phyloP scores from a whole-genome alignment of 441 rosid species.

The Populus tomentosa region DNA sequence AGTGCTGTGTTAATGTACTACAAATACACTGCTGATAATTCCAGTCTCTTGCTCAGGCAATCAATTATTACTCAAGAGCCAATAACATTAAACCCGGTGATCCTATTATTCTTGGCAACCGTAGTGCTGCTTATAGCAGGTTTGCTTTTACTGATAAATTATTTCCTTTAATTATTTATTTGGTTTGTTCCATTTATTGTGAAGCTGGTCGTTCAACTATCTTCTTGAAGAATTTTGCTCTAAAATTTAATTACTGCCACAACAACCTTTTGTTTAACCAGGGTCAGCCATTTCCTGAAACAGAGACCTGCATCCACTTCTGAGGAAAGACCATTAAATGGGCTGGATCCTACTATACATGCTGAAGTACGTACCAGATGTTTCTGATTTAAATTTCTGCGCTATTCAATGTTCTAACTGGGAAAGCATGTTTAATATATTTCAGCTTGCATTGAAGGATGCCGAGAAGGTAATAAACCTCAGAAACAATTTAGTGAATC shows the following conservation, averaged over 20 bases:
- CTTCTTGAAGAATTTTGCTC: constrained; percentile 7
- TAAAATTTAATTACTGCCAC: constrained; percentile 11
- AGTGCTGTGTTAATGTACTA: background rate
- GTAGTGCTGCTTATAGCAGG: constrained; percentile 86
- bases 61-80: constrained; percentile 74
- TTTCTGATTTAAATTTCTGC: background rate
- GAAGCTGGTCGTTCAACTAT: constrained; percentile 8
- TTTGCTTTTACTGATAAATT: constrained; percentile 14
- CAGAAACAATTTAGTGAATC: constrained; percentile 44
- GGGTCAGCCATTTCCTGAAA: constrained; percentile 76
- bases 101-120: constrained; percentile 72
- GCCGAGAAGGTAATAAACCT: constrained; percentile 72
- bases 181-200: constrained; percentile 5
- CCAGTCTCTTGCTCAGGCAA: constrained; percentile 47
- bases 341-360: constrained; percentile 84
- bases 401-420: constrained; percentile 12
- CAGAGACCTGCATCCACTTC: constrained; percentile 68
- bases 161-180: background rate
- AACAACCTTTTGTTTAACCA: constrained; percentile 25
- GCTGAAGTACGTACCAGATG: constrained; percentile 65
- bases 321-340: constrained; percentile 68
- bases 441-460: constrained; percentile 94
- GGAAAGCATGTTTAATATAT: constrained; percentile 9
- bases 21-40: background rate
- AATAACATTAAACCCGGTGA: constrained; percentile 65